Conservation (phyloP, 1,284 basidiomycete species). For the Phylloboletellus chloephorus region DNA sequence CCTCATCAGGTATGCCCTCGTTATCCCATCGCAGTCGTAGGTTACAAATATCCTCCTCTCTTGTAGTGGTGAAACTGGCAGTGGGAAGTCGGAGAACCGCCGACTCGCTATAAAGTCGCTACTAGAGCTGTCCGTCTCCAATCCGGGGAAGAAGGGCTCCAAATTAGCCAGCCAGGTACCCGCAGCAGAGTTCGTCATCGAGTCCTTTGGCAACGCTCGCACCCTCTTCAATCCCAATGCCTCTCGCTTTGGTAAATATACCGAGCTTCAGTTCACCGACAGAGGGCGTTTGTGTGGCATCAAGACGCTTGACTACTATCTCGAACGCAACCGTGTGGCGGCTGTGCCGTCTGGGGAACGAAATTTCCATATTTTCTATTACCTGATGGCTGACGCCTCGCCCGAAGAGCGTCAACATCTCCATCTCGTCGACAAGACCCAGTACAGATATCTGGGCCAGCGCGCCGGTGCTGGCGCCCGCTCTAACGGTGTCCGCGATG, state of each 20-base stretch:
- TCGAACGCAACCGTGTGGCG: constrained; percentile 84
- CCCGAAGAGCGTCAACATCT: constrained; percentile 85
- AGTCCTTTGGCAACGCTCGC: constrained; percentile 86
- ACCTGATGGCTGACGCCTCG: constrained; percentile 86
- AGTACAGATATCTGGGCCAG: constrained; percentile 82
- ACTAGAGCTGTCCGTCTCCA: constrained; percentile 81
- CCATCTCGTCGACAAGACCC: constrained; percentile 70
- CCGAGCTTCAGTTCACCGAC: constrained; percentile 90
- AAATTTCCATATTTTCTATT: constrained; percentile 97
- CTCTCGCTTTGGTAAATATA: constrained; percentile 89
- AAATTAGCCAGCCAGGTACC: constrained; percentile 85
- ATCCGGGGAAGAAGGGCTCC: constrained; percentile 90
- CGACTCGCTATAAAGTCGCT: constrained; percentile 88
- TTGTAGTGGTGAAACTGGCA: constrained; percentile 82
- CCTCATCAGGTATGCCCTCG: constrained; percentile 63
- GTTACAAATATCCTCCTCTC: background rate
- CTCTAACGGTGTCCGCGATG: constrained; percentile 48
- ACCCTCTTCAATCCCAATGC: constrained; percentile 90
- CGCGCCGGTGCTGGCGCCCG: constrained; percentile 40
- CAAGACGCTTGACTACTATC: constrained; percentile 96
- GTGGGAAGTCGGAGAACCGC: constrained; percentile 90
- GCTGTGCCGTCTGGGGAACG: constrained; percentile 81
- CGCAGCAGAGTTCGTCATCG: constrained; percentile 92
- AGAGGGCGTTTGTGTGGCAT: constrained; percentile 84
- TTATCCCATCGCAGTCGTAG: background rate